A percentile compares a stretch with the other conserved stretches of the same genome.
These are phyloP conservation scores for Myriosclerotinia scirpicola DNA, from an alignment of 2,329 filamentous ascomycete species.

Conservation along the genomic window DNA sequence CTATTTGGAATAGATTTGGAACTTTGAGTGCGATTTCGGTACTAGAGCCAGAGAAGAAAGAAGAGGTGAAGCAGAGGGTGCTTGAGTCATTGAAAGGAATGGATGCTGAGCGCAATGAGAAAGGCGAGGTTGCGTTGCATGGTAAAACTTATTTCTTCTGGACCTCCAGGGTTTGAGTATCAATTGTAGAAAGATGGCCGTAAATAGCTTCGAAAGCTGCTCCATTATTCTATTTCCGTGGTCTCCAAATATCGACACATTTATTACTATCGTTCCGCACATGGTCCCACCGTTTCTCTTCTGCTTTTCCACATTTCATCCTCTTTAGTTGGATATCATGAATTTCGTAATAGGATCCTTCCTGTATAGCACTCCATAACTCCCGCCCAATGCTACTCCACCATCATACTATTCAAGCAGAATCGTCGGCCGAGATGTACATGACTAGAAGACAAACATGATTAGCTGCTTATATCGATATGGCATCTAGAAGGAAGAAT, in stretches of 20 bases:
- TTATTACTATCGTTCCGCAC: neutral
- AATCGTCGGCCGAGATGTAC: constrained; percentile 41
- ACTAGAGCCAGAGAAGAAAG: constrained; percentile 51
- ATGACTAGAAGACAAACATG: constrained; percentile 35
- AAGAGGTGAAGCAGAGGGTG: constrained; percentile 51
- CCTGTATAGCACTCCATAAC: constrained; percentile 24
- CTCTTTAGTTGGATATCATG: constrained; percentile 27
- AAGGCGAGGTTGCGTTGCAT: constrained; percentile 63
- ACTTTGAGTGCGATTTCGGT: constrained; percentile 69
- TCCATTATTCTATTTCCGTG: constrained; percentile 6
- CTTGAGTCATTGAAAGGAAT: constrained; percentile 53
- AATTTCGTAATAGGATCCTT: constrained; percentile 26
- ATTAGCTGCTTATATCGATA: neutral
- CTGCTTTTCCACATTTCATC: neutral
- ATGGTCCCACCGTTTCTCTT: neutral
- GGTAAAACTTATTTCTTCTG: constrained; percentile 63
- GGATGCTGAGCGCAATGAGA: constrained; percentile 58
- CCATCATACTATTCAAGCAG: constrained; percentile 17
- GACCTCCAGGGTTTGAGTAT: constrained; percentile 50
- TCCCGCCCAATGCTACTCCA: constrained; percentile 23
- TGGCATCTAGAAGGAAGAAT: constrained; percentile 8
- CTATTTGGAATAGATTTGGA: constrained; percentile 61
- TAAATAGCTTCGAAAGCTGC: constrained; percentile 7
- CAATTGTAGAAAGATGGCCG: constrained; percentile 5
- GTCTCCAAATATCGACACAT: constrained; percentile 43